Evolutionary conservation across 1,284 basidiomycete species (phyloP), one percentile per base, ranked within the genome.

Genomic region (Cutaneotrichosporon sp.): DNA sequence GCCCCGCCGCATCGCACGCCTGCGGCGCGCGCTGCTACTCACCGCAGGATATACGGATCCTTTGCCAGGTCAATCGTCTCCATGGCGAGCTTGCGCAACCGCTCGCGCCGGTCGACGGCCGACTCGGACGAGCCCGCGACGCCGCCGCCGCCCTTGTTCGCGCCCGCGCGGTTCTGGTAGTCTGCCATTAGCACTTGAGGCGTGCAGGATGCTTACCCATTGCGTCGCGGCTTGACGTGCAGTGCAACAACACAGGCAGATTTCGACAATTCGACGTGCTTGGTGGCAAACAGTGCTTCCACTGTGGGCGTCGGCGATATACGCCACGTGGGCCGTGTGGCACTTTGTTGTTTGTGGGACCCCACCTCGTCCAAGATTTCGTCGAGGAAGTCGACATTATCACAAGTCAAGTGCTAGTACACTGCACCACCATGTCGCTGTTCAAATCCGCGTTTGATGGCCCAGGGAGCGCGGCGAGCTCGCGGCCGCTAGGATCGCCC

Each of bases 31-130:
- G 10, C 14, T 15, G n/a, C 20, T 4, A 59, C 64, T 42, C 46
- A 65, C 64, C 71, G 89, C 44, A 99, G 84, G 68, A 98, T 97
- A 75, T 98, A 98, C 4, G 96, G 96, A 76, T 99, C 96, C 88
- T 94, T 96, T 42, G 90, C 90, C 45, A 97, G 81, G 75, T 97
- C 92, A 67, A 97, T 97, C 0, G 93, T 96, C 78, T 96, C 92
- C 56, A 96, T 77, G 3, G 91, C 96, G 30, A 99, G 84, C 77
- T 97, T 97, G 55, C 93, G 80, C 43, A 98, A 80, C 45, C 96
- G 86, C 74, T 99, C 96, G 57, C 96, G 80, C 54, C 96, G 81
- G 78, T 98, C 94, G 10, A 98, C 87, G 70, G 97, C 97, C 39
- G 86, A 86, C 77, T 98, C 96, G 30, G 66, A 68, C 22, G 64